phyloP scores from a whole-genome alignment of 2,329 filamentous ascomycete species.

The Blumeria hordei region DNA sequence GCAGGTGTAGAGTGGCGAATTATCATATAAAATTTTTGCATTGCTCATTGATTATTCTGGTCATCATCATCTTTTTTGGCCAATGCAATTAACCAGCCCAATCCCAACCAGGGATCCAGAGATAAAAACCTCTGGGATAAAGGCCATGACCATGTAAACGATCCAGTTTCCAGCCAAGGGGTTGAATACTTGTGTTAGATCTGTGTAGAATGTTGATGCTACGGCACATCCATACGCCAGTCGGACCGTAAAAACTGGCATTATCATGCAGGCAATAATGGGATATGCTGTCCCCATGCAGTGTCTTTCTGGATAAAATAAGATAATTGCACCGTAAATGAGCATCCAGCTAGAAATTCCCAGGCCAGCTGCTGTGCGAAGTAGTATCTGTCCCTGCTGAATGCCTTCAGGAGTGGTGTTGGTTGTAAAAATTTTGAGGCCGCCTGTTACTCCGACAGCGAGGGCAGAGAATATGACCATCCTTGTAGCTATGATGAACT shows the following conservation, averaged over 20 bases:
- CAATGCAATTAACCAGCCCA: not conserved
- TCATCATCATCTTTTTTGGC: no score
- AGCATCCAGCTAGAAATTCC: not conserved
- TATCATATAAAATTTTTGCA: no score
- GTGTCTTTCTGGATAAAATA: not conserved
- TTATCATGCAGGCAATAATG: not conserved
- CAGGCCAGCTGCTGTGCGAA: constrained; percentile 2
- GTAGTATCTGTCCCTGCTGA: not conserved
- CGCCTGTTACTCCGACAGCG: not conserved
- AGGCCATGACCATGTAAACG: not conserved
- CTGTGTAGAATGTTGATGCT: not conserved
- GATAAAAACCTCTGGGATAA: constrained; percentile 1
- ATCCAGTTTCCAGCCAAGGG: constrained; percentile 2
- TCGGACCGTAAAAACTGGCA: constrained; percentile 1
- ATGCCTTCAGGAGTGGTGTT: not conserved
- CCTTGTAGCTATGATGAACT: not conserved
- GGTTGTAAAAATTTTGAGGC: not conserved
- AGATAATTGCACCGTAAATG: not conserved
- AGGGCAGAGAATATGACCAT: constrained; percentile 1
- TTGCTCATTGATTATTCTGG: no score
- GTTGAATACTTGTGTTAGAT: constrained; percentile 1
- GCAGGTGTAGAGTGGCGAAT: no score
- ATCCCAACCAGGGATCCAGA: not conserved
- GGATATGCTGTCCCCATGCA: not conserved
- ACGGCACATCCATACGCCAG: constrained; percentile 1